phyloP scores from a whole-genome alignment of 768 basidiomycete genomes.

The Suillus tomentosus region DNA sequence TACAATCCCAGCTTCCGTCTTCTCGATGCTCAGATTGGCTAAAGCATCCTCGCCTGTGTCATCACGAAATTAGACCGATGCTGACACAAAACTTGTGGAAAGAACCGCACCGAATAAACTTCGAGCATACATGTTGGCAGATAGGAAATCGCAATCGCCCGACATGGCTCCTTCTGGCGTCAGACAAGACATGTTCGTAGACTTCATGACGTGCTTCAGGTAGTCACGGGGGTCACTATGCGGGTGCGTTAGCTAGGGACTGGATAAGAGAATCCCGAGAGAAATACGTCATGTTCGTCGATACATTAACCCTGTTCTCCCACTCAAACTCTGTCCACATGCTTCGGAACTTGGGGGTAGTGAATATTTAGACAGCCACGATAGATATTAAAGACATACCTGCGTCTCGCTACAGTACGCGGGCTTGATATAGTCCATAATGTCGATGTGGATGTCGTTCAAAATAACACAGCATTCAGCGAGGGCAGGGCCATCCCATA shows the following conservation, averaged over 20 bases:
- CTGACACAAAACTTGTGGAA: neutral
- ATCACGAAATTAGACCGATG: neutral
- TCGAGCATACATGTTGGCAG: conserved; percentile 90
- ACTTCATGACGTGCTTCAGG: conserved; percentile 74
- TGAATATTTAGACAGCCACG: neutral
- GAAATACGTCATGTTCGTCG: conserved; percentile 69
- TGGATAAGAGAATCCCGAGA: neutral
- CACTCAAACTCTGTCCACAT: conserved; percentile 76
- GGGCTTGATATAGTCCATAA: conserved; percentile 78
- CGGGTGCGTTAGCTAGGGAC: neutral
- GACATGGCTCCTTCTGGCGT: conserved; percentile 83
- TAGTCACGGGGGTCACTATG: conserved; percentile 79
- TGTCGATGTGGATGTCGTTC: conserved; percentile 97
- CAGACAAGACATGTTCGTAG: conserved; percentile 93
- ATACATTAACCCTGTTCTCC: conserved; percentile 75
- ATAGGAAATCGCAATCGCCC: conserved; percentile 92
- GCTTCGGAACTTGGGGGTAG: conserved; percentile 67
- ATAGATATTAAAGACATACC: conserved; percentile 40
- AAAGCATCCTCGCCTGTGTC: conserved; percentile 83
- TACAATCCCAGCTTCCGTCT: conserved; percentile 69
- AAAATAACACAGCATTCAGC: conserved; percentile 90
- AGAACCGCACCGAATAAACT: conserved; percentile 75
- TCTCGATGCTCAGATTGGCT: conserved; percentile 88
- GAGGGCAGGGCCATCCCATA: conserved; percentile 91
- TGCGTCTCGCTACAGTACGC: conserved; percentile 91